Conservation (phyloP, 140 eudicot genomes). For the Senecio squalidus region DNA sequence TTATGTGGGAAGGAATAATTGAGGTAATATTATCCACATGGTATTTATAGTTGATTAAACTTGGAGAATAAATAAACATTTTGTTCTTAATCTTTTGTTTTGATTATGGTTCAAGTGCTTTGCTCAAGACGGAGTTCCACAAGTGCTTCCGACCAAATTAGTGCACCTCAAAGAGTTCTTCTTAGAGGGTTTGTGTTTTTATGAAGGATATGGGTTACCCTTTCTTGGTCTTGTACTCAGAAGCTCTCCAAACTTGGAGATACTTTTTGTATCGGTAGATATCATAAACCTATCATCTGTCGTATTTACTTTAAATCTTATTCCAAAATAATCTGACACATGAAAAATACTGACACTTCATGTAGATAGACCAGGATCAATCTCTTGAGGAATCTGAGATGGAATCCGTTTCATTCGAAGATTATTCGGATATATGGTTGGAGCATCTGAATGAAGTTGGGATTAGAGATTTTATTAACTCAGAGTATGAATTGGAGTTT, state of each 20-base stretch:
- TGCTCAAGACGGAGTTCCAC: too few species aligned
- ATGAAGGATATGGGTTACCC: neutral
- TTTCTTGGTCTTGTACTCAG: too few species aligned
- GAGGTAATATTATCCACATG: neutral
- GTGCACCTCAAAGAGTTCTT: neutral
- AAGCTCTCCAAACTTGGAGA: neutral
- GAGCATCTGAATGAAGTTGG: neutral
- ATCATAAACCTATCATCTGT: neutral
- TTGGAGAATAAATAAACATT: neutral
- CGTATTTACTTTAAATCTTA: neutral
- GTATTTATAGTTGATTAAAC: neutral
- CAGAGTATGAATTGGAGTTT: neutral
- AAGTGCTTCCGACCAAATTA: neutral
- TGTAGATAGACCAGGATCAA: neutral
- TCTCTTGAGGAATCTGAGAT: neutral
- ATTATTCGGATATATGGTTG: neutral
- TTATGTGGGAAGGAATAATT: neutral
- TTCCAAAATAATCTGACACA: neutral
- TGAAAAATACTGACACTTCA: neutral
- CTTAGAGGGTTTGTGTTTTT: neutral
- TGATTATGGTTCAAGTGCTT: neutral
- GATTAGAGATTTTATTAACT: neutral
- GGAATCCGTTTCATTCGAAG: neutral
- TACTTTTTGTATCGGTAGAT: neutral
- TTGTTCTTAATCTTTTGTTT: too few species aligned